A percentile compares a stretch with the other conserved stretches of the same genome.
These are phyloP conservation scores for Magnolia sinica DNA, from an alignment of 164 flowering plant genomes.

Conservation along the genomic window DNA sequence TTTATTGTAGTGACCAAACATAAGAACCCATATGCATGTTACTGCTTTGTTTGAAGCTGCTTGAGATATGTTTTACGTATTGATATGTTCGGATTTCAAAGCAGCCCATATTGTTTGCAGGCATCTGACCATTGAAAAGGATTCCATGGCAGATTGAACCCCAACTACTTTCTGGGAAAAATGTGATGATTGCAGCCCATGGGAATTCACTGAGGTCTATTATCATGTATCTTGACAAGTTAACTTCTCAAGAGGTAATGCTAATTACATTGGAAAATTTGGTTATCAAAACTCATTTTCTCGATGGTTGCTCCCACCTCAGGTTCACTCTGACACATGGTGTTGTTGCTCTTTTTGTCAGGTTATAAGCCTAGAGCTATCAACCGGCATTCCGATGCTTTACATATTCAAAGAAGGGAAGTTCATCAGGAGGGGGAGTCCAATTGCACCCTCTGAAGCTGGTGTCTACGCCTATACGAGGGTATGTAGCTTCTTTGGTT, in stretches of 20 bases:
- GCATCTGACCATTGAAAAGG: conserved; percentile 18
- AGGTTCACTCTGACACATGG: background rate
- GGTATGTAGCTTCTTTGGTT: conserved; percentile 41
- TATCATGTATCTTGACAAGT: conserved; percentile 95
- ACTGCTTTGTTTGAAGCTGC: background rate
- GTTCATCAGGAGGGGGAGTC: conserved; percentile 93
- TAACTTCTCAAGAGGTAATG: conserved; percentile 90
- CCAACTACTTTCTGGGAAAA: conserved; percentile 69
- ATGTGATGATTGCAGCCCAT: conserved; percentile 97
- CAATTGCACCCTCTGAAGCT: conserved; percentile 85
- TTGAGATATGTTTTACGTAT: background rate
- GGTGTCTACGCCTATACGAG: conserved; percentile 97
- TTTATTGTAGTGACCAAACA: background rate
- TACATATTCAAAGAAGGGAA: conserved; percentile 88
- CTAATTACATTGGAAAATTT: background rate
- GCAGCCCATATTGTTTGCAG: background rate
- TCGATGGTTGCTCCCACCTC: background rate
- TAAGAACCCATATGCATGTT: background rate
- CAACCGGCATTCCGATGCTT: conserved; percentile 97
- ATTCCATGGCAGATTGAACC: conserved; percentile 74
- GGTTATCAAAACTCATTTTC: background rate
- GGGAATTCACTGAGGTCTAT: conserved; percentile 97
- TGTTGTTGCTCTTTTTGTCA: conserved; percentile 17
- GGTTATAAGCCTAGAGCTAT: conserved; percentile 91
- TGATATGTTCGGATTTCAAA: background rate